Percentiles rank a stretch among this genome's conserved stretches.
These are phyloP conservation scores for Noccaea bulbosa DNA, from an alignment of 345 rosid species.

Conservation along the genomic window DNA sequence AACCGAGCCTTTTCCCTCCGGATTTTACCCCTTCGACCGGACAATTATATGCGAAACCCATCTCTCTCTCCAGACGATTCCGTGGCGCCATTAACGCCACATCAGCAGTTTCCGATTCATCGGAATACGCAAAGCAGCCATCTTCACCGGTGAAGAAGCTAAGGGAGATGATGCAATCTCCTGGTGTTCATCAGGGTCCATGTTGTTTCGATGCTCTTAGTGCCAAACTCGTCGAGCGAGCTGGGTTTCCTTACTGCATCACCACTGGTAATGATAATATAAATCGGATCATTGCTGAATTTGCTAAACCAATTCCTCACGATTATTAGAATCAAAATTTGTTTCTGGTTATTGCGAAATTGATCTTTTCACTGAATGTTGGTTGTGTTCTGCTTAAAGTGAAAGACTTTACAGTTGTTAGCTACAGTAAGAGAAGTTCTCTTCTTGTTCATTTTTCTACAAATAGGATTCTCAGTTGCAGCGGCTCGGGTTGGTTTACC, in stretches of 20 bases:
- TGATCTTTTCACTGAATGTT: not conserved
- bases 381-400: conserved; percentile 15
- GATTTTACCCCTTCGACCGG: not conserved
- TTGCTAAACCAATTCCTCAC: not conserved
- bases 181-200: conserved; percentile 89
- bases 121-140: conserved; percentile 26
- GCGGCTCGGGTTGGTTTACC: conserved; percentile 80
- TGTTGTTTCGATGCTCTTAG: conserved; percentile 97
- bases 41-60: conserved; percentile 7
- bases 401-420: conserved; percentile 22
- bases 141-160: conserved; percentile 50
- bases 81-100: conserved; percentile 28
- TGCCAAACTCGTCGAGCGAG: conserved; percentile 78
- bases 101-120: conserved; percentile 22
- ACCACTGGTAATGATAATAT: conserved; percentile 59
- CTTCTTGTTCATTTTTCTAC: not conserved
- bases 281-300: not conserved
- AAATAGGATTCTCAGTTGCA: conserved; percentile 80
- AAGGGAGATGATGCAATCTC: conserved; percentile 60
- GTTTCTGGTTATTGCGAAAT: not conserved
- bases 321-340: not conserved
- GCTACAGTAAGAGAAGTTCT: not conserved
- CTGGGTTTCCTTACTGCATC: conserved; percentile 77
- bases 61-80: conserved; percentile 28
- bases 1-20: conserved; percentile 7